Base-by-base conservation (phyloP, 2,329 filamentous ascomycete species). In the Alternaria arborescens region DNA sequence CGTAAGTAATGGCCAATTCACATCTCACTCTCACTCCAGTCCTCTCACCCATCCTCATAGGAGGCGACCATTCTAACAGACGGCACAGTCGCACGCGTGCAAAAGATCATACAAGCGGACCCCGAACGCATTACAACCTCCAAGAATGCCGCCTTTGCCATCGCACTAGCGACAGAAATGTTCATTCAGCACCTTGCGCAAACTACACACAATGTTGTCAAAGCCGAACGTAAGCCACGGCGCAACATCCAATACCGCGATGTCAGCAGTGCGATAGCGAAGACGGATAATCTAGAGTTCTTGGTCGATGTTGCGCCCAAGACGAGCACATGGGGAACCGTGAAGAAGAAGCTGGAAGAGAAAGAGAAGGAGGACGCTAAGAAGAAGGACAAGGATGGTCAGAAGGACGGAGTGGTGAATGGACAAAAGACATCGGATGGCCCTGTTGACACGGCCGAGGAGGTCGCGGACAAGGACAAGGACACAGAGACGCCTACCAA, bases 191-290 rank as follows among this genome's bases (percentile, higher is more conserved):
- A 98, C 78, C 87, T 99, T 26, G 89, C 94, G 20, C 87, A 91
- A 64, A 91, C 96, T 77, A 90, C 91, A 26, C 89, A 97, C 77
- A 94, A 91, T 72, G 91, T 97, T 72, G 91, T 94, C 71, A 96
- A 95, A 75, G 87, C 93, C 1, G 95, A 98, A 80, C 88, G 91
- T 71, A 98, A 98, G 78, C 94, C 94, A 6, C 87, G 95, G 58
- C 89, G 94, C 62, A 97, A 96, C 74, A 91, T 99, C 64, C 95
- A 98, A 78, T 99, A 99, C 83, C 92, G 92, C 75, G 95, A 99
- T 79, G 86, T 99, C 42, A 93, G 94, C 69, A 91, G 88, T 72
- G 94, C 95, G 28, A 90, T 98, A 56, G 87, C 91, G 8, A 91
- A 93, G 76, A 89, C 93, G 64, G 95, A 98, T 79, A 96, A 96